phyloP scores from a whole-genome alignment of 805 yeast species.

The Candida adriatica region DNA sequence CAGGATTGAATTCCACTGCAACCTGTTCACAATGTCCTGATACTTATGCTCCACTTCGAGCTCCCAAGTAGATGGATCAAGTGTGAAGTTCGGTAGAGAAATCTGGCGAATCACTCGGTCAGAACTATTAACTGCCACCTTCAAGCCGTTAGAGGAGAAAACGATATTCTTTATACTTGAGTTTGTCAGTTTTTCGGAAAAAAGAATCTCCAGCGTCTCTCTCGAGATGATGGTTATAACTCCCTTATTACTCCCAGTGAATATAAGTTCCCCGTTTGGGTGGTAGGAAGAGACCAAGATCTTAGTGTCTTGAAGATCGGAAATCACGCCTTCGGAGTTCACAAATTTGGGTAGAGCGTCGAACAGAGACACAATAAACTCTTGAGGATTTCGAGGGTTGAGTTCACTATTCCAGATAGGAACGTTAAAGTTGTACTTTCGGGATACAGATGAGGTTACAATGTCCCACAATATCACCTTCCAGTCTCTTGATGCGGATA shows the following conservation, averaged over 20 bases:
- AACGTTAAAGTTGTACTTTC: slow-evolving; percentile 48
- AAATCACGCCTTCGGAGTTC: slow-evolving; percentile 25
- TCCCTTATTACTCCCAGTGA: slow-evolving; percentile 81
- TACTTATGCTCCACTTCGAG: slow-evolving; percentile 72
- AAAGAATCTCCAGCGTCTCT: slow-evolving; percentile 28
- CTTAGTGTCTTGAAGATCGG: slow-evolving; percentile 17
- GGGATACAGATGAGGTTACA: slow-evolving; percentile 31
- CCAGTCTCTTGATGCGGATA: slow-evolving; percentile 81
- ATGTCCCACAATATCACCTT: slow-evolving; percentile 77
- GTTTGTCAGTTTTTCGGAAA: slow-evolving; percentile 50
- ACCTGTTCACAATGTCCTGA: slow-evolving; percentile 82
- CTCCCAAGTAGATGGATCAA: slow-evolving; percentile 29
- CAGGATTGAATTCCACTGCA: slow-evolving; percentile 81
- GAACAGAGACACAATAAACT: slow-evolving; percentile 56
- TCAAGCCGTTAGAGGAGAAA: slow-evolving; percentile 51
- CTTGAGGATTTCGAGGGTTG: slow-evolving; percentile 39
- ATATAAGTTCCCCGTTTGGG: slow-evolving; percentile 46
- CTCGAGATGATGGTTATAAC: slow-evolving; percentile 46
- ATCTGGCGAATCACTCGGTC: slow-evolving; percentile 70
- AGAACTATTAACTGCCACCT: slow-evolving; percentile 67
- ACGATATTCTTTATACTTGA: slow-evolving; percentile 66
- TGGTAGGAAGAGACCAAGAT: slow-evolving; percentile 35
- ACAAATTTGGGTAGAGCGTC: slow-evolving; percentile 58
- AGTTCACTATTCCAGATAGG: slow-evolving; percentile 68
- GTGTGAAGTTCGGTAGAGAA: slow-evolving; percentile 31